Evolutionary conservation across 2,329 filamentous ascomycete genomes (phyloP).

Genomic region (Xylaria sp.): DNA sequence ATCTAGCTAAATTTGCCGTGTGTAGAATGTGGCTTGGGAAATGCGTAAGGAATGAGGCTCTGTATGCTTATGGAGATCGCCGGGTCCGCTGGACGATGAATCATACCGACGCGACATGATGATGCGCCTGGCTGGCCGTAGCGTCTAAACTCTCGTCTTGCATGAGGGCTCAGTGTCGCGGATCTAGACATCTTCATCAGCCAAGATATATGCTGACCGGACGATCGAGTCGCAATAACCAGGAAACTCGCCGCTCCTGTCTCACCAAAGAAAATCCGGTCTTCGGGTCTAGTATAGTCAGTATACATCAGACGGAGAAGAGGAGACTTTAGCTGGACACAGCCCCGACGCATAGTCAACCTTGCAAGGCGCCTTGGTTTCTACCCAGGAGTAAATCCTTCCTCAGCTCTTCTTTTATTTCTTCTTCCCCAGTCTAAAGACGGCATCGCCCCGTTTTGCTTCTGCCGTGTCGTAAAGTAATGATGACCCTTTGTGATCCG

Average conservation of each 20-base stretch:
- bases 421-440: neutral
- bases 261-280: neutral
- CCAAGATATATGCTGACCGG: neutral
- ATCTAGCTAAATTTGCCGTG: neutral
- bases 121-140: neutral
- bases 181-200: constrained; percentile 6
- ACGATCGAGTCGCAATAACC: neutral
- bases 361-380: constrained; percentile 28
- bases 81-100: neutral
- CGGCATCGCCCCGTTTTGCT: constrained; percentile 10
- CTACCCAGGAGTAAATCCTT: neutral
- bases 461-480: neutral
- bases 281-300: neutral
- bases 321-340: constrained; percentile 25
- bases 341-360: constrained; percentile 34
- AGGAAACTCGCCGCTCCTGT: neutral
- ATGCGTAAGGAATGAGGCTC: constrained; percentile 12
- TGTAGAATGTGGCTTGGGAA: neutral
- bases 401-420: constrained; percentile 22
- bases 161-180: constrained; percentile 4
- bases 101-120: constrained; percentile 1
- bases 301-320: neutral
- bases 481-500: neutral
- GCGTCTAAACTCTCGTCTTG: constrained; percentile 8
- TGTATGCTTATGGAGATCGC: neutral